Evolutionary conservation across 2,329 filamentous ascomycete genomes (phyloP).

Genomic region (Microcera coccophila): DNA sequence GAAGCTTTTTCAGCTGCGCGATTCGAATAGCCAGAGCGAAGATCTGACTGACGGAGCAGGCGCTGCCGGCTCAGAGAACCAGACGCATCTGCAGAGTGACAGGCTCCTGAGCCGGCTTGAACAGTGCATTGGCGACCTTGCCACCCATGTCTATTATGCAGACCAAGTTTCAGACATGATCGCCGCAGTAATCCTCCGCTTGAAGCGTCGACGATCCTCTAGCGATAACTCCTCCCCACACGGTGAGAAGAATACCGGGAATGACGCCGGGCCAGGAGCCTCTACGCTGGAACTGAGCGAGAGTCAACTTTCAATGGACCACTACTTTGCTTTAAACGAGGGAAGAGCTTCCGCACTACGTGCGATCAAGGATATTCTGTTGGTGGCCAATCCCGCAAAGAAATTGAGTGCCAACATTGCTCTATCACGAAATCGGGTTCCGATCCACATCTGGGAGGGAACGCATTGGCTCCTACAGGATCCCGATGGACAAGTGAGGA

Average conservation of each 20-base stretch:
- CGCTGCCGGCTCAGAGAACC: conserved; percentile 31
- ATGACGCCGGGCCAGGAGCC: conserved; percentile 33
- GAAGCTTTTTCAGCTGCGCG: conserved; percentile 65
- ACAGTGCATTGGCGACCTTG: conserved; percentile 81
- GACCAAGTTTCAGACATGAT: conserved; percentile 97
- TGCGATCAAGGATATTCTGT: conserved; percentile 76
- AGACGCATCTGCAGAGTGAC: conserved; percentile 46
- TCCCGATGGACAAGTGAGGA: conserved; percentile 69
- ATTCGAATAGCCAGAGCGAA: conserved; percentile 32
- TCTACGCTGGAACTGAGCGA: conserved; percentile 40
- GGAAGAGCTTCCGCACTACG: conserved; percentile 65
- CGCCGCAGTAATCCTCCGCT: conserved; percentile 68
- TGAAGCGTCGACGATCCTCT: conserved; percentile 60
- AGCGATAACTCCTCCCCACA: conserved; percentile 43
- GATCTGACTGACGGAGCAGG: conserved; percentile 29
- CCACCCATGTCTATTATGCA: conserved; percentile 93
- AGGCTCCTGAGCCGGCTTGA: conserved; percentile 69
- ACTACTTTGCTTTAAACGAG: conserved; percentile 50
- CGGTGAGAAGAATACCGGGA: conserved; percentile 43
- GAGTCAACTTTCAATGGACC: conserved; percentile 46
- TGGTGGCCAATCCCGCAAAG: conserved; percentile 70
- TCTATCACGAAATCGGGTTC: conserved; percentile 69
- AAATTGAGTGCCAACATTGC: conserved; percentile 56
- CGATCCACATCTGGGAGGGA: conserved; percentile 88
- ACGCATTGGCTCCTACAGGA: conserved; percentile 90